Evolutionary conservation across 2,329 filamentous ascomycete species (phyloP).

Genomic region (Colletotrichum tropicicola): DNA sequence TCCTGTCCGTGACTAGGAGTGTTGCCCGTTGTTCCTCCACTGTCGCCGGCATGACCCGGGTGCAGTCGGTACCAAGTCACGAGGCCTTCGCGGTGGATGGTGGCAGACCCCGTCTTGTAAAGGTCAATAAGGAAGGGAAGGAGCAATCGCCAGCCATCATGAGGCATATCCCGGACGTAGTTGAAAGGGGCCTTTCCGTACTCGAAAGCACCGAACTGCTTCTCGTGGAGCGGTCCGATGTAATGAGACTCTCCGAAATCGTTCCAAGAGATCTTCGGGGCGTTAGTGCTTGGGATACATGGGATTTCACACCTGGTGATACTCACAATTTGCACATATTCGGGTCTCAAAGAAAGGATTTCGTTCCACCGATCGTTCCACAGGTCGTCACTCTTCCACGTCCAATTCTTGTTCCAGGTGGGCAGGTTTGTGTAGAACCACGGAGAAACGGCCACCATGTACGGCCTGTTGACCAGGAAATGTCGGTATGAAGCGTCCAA

Average conservation of each 20-base stretch:
- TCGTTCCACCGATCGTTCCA: conserved; percentile 68
- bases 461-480: conserved; percentile 32
- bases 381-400: conserved; percentile 68
- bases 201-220: conserved; percentile 25
- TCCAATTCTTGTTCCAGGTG: conserved; percentile 67
- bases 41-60: conserved; percentile 31
- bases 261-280: conserved; percentile 43
- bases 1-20: conserved; percentile 37
- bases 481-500: conserved; percentile 32
- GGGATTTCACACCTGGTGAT: too few species aligned
- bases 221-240: conserved; percentile 52
- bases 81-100: conserved; percentile 35
- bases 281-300: conserved; percentile 31
- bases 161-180: conserved; percentile 58
- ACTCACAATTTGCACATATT: conserved; percentile 56
- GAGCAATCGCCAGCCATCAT: conserved; percentile 58
- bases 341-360: conserved; percentile 62
- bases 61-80: conserved; percentile 39
- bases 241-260: conserved; percentile 66
- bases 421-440: conserved; percentile 70
- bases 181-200: conserved; percentile 37
- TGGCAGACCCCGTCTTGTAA: conserved; percentile 42
- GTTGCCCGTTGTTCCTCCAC: conserved; percentile 39
- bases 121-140: conserved; percentile 48
- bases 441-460: conserved; percentile 64